phyloP scores from a whole-genome alignment of 305 asterid species.

The Fraxinus sp. region DNA sequence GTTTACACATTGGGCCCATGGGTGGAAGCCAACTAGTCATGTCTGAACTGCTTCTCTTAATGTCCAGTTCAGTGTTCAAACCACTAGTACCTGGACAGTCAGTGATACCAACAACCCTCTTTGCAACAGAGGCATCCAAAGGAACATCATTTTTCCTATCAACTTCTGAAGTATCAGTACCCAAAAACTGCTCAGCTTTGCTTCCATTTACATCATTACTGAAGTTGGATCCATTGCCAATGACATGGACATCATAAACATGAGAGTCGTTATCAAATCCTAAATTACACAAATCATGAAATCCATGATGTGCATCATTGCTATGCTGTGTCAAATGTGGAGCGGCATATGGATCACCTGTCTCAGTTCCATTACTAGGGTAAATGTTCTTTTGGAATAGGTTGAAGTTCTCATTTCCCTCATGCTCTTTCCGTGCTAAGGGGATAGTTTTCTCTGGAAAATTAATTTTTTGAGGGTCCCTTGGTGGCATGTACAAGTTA shows the following conservation, averaged over 20 bases:
- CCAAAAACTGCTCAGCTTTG: slow-evolving; percentile 19
- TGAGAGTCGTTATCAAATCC: slow-evolving; percentile 25
- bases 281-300: slow-evolving; percentile 22
- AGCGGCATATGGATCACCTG: slow-evolving; percentile 13
- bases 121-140: slow-evolving; percentile 28
- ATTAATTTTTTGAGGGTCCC: slow-evolving; percentile 25
- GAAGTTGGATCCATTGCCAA: slow-evolving; percentile 29
- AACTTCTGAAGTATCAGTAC: slow-evolving; percentile 5
- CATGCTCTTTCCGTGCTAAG: slow-evolving; percentile 16
- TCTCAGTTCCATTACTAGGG: slow-evolving; percentile 33
- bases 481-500: slow-evolving; percentile 22
- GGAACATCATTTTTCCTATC: slow-evolving; percentile 23
- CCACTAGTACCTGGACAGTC: slow-evolving; percentile 30
- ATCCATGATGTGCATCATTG: slow-evolving; percentile 22
- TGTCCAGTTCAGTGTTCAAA: slow-evolving; percentile 28
- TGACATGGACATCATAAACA: slow-evolving; percentile 43
- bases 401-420: slow-evolving; percentile 29
- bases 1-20: slow-evolving; percentile 31
- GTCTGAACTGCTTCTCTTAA: slow-evolving; percentile 42
- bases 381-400: slow-evolving; percentile 32
- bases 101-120: slow-evolving; percentile 13
- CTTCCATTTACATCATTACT: background rate
- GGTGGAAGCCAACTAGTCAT: slow-evolving; percentile 56
- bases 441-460: slow-evolving; percentile 23
- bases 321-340: slow-evolving; percentile 29